Base-by-base conservation (phyloP, 208 protist genomes). In the Acanthamoeba castellanii region DNA sequence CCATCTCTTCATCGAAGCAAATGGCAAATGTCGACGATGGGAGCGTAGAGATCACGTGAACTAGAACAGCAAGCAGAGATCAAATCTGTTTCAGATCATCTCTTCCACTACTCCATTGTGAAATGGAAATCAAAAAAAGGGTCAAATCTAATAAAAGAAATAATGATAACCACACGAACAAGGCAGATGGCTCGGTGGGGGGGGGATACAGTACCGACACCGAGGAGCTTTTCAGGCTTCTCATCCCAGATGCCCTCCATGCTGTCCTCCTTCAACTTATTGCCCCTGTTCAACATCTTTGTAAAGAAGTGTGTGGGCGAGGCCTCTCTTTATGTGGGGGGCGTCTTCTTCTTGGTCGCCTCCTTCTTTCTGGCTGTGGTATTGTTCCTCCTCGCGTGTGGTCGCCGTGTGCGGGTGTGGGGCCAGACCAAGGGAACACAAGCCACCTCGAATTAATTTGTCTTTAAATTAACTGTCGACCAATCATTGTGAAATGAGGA, bases 211-310 rank as follows among this genome's bases (percentile, higher is more conserved):
- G 76, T 32, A 85, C 76, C 76, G 0, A 85, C 76, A n/a, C 76
- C 76, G 27, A 85, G 30, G 4, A 85, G 76, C 76, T 85, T 85
- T 30, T 85, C 47, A 5, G 34, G 45, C 30, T 85, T 85, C 27
- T 47, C 76, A n/a, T 85, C 76, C 76, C 76, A 85, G 76, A 85
- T 85, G 45, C 76, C 30, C 76, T 85, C 76, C 76, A 85, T 74
- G n/a, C n/a, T 42, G 66, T 74, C 66, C 66, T 74, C 66, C 66
- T 74, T 74, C 66, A 74, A 37, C 27, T 74, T 74, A 42, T 25
- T 25, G 13, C 66, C 66, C 11, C 66, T n/a, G 66, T 74, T 74
- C 66, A 74, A 74, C 66, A 74, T 74, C 66, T 74, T 74, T 1
- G 20, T 22, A 22, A 57, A 61, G 55, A 61, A 61, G 11, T 22